Conservation (phyloP, 495 filamentous ascomycete species). For the Margaritispora aquatica region DNA sequence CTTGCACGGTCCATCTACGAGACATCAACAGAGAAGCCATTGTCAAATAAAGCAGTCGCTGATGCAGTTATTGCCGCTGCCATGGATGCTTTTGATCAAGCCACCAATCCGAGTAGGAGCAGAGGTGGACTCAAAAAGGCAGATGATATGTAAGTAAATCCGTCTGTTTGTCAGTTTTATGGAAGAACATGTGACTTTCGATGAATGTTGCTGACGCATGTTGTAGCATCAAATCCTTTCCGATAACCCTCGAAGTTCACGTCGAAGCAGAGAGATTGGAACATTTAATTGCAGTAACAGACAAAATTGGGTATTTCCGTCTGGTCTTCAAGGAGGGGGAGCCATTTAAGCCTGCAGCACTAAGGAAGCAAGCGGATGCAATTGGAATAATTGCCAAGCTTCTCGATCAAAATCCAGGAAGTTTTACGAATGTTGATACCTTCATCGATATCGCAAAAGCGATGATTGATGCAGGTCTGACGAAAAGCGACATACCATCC, state of each 20-base stretch:
- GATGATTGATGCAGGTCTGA: conserved; percentile 66
- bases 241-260: conserved; percentile 53
- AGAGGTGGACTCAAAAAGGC: conserved; percentile 80
- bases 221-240: conserved; percentile 63
- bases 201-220: background rate
- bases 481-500: conserved; percentile 5
- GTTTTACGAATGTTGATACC: conserved; percentile 82
- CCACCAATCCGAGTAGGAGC: conserved; percentile 80
- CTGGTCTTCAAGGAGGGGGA: conserved; percentile 86
- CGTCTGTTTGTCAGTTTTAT: background rate
- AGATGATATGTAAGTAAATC: conserved; percentile 63
- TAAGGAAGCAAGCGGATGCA: conserved; percentile 82
- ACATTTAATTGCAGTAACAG: conserved; percentile 77
- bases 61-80: conserved; percentile 60
- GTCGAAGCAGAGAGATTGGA: conserved; percentile 48
- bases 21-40: conserved; percentile 40
- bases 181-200: background rate
- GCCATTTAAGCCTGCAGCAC: conserved; percentile 84
- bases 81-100: conserved; percentile 77
- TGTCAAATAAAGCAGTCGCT: conserved; percentile 49
- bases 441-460: conserved; percentile 72
- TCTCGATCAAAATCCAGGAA: conserved; percentile 77
- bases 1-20: conserved; percentile 68
- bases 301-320: conserved; percentile 80
- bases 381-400: conserved; percentile 77